Base-by-base conservation (phyloP, 148 eudicot genomes). In the Vaccinium darrowii region DNA sequence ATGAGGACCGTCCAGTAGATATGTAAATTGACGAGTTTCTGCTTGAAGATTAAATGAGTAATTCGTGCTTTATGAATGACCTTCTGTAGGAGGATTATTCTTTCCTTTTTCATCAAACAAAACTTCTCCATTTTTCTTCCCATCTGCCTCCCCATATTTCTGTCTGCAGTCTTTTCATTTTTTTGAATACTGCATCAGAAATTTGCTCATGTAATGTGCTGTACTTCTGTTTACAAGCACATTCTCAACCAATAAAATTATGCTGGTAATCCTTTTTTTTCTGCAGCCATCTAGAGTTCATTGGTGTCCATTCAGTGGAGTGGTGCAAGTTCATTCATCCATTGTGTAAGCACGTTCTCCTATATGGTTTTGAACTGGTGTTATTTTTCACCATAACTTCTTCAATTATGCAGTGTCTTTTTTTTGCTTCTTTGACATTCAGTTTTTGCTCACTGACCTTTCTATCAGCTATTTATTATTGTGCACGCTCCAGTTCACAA, bases 231-330 rank as follows among this genome's bases (percentile, higher is more conserved):
- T 58, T 33, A 18, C 23, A 63, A 27, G 56, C 47, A n/a, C 50
- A 50, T 82, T 69, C 71, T 63, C 7, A 60, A 39, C 23, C 23
- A 80, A 15, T 36, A 19, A 36, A 80, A 33, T 57, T 7, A 43
- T 67, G 39, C 27, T 2, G 43, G 36, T 78, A 39, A 73, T 39
- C 16, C 74, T 49, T 50, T 36, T 36, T 36, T 25, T 58, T 82
- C 76, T 88, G 86, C 88, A 88, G 90, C 84, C 90, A 56, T 54
- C 86, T 76, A 80, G 73, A 78, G 77, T 86, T 57, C 90, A 77
- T 30, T 88, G 86, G 86, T 86, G 86, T 81, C 90, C 90, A 30
- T 84, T 76, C 65, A 76, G 86, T 86, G 86, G 86, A 65, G 58
- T 71, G 54, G 33, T 79, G 4, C 72, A 80, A 53, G 79, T 84